Evolutionary conservation across 2,329 filamentous ascomycete species (phyloP).

Genomic region (Bipolaris bicolor): DNA sequence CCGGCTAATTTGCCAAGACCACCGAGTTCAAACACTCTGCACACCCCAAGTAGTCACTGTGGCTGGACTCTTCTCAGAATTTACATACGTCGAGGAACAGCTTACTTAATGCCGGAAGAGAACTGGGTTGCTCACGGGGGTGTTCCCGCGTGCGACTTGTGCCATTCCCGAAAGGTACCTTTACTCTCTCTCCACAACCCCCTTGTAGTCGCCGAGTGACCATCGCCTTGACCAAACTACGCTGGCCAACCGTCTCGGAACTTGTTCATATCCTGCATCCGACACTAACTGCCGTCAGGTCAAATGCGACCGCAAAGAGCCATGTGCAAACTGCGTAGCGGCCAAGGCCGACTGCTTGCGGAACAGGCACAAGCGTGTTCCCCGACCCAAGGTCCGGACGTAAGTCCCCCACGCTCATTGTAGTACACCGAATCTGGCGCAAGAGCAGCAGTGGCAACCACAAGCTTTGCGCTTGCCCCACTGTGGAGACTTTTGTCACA

Average conservation of each 20-base stretch:
- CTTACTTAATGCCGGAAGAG: constrained; percentile 38
- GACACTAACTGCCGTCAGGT: constrained; percentile 27
- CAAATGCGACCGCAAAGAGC: constrained; percentile 45
- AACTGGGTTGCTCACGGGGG: constrained; percentile 42
- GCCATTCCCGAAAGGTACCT: constrained; percentile 28
- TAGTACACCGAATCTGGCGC: background rate
- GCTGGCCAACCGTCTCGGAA: no score
- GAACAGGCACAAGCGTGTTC: constrained; percentile 36
- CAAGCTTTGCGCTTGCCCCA: background rate
- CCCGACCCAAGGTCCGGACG: constrained; percentile 37
- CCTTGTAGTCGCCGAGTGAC: no score
- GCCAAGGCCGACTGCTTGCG: constrained; percentile 40
- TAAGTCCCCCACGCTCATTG: constrained; percentile 12
- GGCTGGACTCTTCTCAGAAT: constrained; percentile 2
- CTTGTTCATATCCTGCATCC: background rate
- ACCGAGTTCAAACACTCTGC: constrained; percentile 11
- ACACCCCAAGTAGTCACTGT: background rate
- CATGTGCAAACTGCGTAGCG: constrained; percentile 38
- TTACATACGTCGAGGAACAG: background rate
- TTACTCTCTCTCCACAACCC: background rate
- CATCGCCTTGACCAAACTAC: no score
- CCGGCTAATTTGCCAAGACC: constrained; percentile 9
- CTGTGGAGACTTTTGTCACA: background rate
- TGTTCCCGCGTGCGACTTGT: constrained; percentile 40
- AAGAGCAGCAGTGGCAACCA: background rate